These are phyloP conservation scores for Sarocladiaceae sp. DNA, from an alignment of 2,329 filamentous ascomycete genomes.

Conservation along the genomic window DNA sequence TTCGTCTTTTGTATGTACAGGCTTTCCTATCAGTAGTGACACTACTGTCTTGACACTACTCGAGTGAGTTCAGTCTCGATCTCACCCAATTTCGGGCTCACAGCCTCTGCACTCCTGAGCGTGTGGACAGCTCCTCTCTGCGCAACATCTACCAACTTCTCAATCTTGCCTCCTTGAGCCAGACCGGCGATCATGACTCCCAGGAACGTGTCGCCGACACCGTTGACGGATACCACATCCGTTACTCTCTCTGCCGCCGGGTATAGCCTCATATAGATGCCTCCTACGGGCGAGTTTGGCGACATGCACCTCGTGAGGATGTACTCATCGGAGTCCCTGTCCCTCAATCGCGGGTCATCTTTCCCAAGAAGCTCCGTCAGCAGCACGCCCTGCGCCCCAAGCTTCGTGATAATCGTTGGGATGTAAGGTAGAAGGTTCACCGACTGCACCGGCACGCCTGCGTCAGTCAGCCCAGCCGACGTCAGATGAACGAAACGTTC, in stretches of 20 bases:
- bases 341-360: constrained; percentile 61
- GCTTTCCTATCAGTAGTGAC: too few species aligned
- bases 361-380: constrained; percentile 63
- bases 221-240: constrained; percentile 84
- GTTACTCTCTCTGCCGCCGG: constrained; percentile 59
- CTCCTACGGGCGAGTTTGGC: constrained; percentile 53
- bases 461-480: constrained; percentile 60
- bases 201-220: constrained; percentile 87
- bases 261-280: constrained; percentile 75
- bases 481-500: constrained; percentile 67
- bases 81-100: constrained; percentile 51
- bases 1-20: too few species aligned
- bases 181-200: constrained; percentile 79
- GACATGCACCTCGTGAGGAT: constrained; percentile 58
- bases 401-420: constrained; percentile 76
- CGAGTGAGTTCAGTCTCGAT: constrained; percentile 25
- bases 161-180: constrained; percentile 48
- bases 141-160: constrained; percentile 67
- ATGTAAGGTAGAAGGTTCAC: constrained; percentile 85
- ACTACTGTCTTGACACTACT: background rate
- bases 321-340: constrained; percentile 57
- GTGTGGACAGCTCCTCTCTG: constrained; percentile 77
- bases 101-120: constrained; percentile 66
- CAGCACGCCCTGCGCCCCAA: constrained; percentile 70
- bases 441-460: constrained; percentile 75